Conservation (phyloP, 2,329 filamentous ascomycete genomes). For the Pseudogymnoascus verrucosus region DNA sequence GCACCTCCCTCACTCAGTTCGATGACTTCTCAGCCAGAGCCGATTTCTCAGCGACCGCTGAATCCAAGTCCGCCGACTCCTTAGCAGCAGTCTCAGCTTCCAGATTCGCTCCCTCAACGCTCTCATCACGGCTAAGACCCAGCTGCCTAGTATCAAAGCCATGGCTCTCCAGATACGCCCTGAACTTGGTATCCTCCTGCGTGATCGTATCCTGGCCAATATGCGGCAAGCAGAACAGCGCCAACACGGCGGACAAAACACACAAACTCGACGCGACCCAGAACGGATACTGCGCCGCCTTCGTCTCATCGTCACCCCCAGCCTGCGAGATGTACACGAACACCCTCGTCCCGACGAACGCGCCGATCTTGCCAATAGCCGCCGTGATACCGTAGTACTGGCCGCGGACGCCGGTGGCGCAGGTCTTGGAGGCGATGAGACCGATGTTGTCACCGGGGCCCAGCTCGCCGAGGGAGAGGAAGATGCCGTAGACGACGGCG, state of each 20-base stretch:
- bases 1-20: neutral
- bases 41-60: neutral
- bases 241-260: constrained; percentile 61
- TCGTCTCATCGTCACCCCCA: constrained; percentile 50
- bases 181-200: constrained; percentile 67
- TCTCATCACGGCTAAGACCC: constrained; percentile 31
- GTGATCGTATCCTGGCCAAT: constrained; percentile 83
- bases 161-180: constrained; percentile 60
- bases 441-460: constrained; percentile 91
- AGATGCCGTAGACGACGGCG: constrained; percentile 71
- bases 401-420: constrained; percentile 78
- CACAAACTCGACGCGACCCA: constrained; percentile 75
- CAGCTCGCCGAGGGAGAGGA: constrained; percentile 69
- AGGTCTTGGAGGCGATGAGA: constrained; percentile 77
- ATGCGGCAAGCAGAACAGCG: constrained; percentile 61
- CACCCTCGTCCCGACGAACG: constrained; percentile 79
- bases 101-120: neutral
- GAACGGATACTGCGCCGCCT: constrained; percentile 78
- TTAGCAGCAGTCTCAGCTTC: neutral
- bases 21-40: neutral
- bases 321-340: constrained; percentile 64
- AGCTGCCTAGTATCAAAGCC: constrained; percentile 66
- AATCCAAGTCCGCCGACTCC: neutral
- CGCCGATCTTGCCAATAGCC: constrained; percentile 67
- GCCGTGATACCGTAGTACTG: constrained; percentile 68